A percentile compares a stretch with the other conserved stretches of the same genome.
Evolutionary conservation across 495 filamentous ascomycete genomes (phyloP).

Genomic region (Chaetomidium leptoderma): DNA sequence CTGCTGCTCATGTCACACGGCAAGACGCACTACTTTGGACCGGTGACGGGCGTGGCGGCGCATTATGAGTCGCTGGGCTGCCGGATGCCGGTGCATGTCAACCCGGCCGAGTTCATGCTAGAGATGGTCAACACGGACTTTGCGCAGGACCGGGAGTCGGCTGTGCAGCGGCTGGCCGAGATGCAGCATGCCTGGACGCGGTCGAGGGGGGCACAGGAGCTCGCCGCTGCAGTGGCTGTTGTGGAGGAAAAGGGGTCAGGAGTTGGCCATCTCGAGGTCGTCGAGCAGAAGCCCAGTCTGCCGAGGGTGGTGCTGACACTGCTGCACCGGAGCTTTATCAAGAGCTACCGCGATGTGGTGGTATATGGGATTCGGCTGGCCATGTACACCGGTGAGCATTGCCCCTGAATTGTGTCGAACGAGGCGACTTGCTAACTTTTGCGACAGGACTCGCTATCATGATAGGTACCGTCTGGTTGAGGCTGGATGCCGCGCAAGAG

Average conservation of each 20-base stretch:
- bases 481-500: conserved; percentile 57
- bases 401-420: neutral
- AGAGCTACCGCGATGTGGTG: conserved; percentile 74
- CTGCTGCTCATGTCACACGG: conserved; percentile 68
- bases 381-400: conserved; percentile 67
- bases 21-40: conserved; percentile 64
- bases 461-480: conserved; percentile 84
- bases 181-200: conserved; percentile 44
- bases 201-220: conserved; percentile 18
- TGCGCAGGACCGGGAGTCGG: conserved; percentile 37
- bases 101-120: conserved; percentile 74
- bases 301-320: conserved; percentile 37
- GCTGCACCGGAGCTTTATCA: conserved; percentile 70
- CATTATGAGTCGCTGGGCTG: conserved; percentile 59
- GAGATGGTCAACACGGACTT: conserved; percentile 76
- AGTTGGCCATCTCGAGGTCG: conserved; percentile 9
- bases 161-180: conserved; percentile 35
- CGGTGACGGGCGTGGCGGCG: conserved; percentile 43
- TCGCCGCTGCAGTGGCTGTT: conserved; percentile 20
- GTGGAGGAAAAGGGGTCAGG: conserved; percentile 5
- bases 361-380: conserved; percentile 76
- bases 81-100: conserved; percentile 60
- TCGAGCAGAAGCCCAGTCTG: conserved; percentile 27
- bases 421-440: conserved; percentile 14
- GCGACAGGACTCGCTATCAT: conserved; percentile 62